phyloP scores from a whole-genome alignment of 352 stramenopile genomes.

The Globisporangium recalcitrans region DNA sequence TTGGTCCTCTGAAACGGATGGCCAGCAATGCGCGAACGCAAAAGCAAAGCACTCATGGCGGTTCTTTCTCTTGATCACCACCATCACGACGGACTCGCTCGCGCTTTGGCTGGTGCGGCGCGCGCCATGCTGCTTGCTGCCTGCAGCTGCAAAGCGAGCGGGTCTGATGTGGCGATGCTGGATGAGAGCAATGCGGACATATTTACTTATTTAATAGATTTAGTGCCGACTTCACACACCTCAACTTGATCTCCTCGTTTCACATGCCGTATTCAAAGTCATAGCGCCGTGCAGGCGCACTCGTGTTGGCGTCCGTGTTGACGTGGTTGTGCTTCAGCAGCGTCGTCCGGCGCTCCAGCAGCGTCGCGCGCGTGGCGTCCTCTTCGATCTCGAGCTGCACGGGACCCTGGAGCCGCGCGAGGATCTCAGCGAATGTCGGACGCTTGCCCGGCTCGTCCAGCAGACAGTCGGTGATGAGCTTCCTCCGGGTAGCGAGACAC shows the following conservation, averaged over 20 bases:
- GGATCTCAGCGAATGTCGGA: constrained; percentile 73
- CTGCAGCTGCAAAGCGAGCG: not conserved
- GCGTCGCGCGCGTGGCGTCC: constrained; percentile 26
- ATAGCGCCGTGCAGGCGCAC: not conserved
- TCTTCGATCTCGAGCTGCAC: constrained; percentile 79
- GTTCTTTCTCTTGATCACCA: constrained; percentile 7
- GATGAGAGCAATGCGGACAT: not conserved
- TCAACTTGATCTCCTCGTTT: not conserved
- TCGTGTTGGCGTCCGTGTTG: not conserved
- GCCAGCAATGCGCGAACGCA: not conserved
- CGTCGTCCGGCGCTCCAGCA: constrained; percentile 19
- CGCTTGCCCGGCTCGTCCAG: constrained; percentile 43
- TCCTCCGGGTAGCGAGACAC: constrained; percentile 48
- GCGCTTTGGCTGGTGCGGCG: not conserved
- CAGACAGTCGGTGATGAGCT: constrained; percentile 75
- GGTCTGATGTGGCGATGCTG: not conserved
- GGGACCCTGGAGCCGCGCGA: constrained; percentile 65
- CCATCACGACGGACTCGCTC: not conserved
- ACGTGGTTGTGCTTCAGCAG: constrained; percentile 14
- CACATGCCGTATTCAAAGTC: not conserved
- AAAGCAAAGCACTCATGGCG: constrained; percentile 11
- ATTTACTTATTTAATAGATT: not conserved
- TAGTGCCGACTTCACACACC: not conserved
- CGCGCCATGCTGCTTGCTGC: constrained; percentile 5
- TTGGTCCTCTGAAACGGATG: constrained; percentile 4